These are phyloP conservation scores for Aquilaria agallochum DNA, from an alignment of 441 rosid genomes.

Conservation along the genomic window DNA sequence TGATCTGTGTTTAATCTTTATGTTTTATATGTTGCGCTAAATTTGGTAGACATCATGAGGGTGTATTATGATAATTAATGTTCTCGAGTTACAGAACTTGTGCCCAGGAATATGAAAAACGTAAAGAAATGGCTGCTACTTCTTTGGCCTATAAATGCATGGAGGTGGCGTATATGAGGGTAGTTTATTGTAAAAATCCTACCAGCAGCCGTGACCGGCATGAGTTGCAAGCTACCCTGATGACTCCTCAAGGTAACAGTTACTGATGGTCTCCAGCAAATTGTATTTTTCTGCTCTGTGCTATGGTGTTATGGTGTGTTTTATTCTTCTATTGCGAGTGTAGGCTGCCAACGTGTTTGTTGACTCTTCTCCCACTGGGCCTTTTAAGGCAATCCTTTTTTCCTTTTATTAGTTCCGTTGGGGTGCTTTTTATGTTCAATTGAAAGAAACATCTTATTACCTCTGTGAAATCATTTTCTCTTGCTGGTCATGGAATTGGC, in stretches of 20 bases:
- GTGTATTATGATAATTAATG: slow-evolving; percentile 15
- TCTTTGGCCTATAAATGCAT: slow-evolving; percentile 88
- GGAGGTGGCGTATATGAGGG: slow-evolving; percentile 81
- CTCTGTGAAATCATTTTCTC: no score
- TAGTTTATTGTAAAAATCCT: slow-evolving; percentile 44
- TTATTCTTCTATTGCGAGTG: no score
- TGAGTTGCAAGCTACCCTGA: slow-evolving; percentile 56
- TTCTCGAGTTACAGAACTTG: slow-evolving; percentile 47
- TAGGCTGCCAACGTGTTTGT: no score
- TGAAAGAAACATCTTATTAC: no score
- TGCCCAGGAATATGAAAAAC: slow-evolving; percentile 67
- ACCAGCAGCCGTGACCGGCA: slow-evolving; percentile 42
- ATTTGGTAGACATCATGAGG: not conserved
- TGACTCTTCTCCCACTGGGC: no score
- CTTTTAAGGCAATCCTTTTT: no score
- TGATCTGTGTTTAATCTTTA: not conserved
- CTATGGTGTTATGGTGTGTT: no score
- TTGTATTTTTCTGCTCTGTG: no score
- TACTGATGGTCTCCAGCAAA: no score
- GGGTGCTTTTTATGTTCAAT: no score
- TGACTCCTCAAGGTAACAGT: slow-evolving; percentile 56
- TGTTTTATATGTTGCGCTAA: not conserved
- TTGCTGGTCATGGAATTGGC: no score
- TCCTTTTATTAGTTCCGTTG: no score
- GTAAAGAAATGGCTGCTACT: slow-evolving; percentile 73